phyloP scores from a whole-genome alignment of 1,139 yeast genomes.

The Insectozyma bohioensis region DNA sequence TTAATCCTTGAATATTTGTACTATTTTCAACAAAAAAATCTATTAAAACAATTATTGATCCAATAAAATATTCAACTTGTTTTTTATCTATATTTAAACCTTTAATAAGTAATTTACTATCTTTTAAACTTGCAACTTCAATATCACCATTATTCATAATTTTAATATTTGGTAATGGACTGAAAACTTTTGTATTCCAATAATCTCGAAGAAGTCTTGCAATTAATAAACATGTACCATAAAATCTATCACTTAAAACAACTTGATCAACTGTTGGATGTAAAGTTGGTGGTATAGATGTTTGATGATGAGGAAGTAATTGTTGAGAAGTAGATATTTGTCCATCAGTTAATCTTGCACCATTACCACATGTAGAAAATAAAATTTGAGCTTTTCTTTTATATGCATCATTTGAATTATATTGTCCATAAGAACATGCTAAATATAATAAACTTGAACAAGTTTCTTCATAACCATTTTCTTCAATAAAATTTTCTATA shows the following conservation, averaged over 20 bases:
- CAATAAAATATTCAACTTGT: slow-evolving; percentile 64
- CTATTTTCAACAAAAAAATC: slow-evolving; percentile 59
- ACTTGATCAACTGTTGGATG: slow-evolving; percentile 65
- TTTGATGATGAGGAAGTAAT: slow-evolving; percentile 15
- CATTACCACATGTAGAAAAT: slow-evolving; percentile 56
- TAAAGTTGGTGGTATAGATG: slow-evolving; percentile 2
- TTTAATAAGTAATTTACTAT: slow-evolving; percentile 42
- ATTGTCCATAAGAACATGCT: slow-evolving; percentile 67
- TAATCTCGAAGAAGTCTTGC: slow-evolving; percentile 74
- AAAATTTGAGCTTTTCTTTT: slow-evolving; percentile 51
- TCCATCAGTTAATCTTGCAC: slow-evolving; percentile 45
- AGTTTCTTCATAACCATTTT: slow-evolving; percentile 63
- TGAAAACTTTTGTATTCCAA: slow-evolving; percentile 76
- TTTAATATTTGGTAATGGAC: slow-evolving; percentile 45
- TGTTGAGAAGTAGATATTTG: slow-evolving; percentile 14
- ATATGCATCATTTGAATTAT: slow-evolving; percentile 49
- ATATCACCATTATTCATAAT: slow-evolving; percentile 38
- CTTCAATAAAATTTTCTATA: slow-evolving; percentile 47
- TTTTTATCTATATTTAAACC: slow-evolving; percentile 51
- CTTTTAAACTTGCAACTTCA: slow-evolving; percentile 45
- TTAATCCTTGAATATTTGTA: slow-evolving; percentile 63
- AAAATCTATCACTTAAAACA: slow-evolving; percentile 85
- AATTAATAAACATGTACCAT: slow-evolving; percentile 81
- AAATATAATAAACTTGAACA: slow-evolving; percentile 84
- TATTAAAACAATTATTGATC: slow-evolving; percentile 62